Conservation (phyloP, 1,284 basidiomycete species). For the Xerocomus alliaceus region DNA sequence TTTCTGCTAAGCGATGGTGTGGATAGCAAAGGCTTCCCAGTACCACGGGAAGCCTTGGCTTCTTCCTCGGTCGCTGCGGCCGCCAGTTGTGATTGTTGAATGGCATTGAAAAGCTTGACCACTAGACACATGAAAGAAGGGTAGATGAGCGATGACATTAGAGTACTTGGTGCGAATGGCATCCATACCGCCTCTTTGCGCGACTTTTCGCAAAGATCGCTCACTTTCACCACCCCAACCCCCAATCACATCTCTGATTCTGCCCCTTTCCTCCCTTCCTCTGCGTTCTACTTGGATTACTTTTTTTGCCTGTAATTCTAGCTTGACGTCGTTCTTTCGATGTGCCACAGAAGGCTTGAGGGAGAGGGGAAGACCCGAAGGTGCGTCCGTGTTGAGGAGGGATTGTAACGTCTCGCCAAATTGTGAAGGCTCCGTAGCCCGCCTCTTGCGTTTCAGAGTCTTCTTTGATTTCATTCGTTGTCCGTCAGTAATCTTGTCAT, state of each 20-base stretch:
- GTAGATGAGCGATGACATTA: neutral
- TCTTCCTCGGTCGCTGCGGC: constrained; percentile 59
- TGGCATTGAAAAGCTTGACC: constrained; percentile 81
- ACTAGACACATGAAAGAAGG: constrained; percentile 50
- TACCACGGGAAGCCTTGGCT: constrained; percentile 65
- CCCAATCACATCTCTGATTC: constrained; percentile 77
- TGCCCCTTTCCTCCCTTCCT: constrained; percentile 75
- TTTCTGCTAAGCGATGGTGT: constrained; percentile 62
- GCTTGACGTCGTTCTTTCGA: constrained; percentile 73
- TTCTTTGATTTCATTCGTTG: constrained; percentile 72
- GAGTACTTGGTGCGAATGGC: neutral
- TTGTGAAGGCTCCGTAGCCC: constrained; percentile 74
- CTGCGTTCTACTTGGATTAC: constrained; percentile 73
- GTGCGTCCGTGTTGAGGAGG: constrained; percentile 69
- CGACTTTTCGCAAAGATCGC: constrained; percentile 76
- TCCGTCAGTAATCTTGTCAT: constrained; percentile 64
- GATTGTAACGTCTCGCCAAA: constrained; percentile 77
- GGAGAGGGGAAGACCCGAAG: constrained; percentile 71
- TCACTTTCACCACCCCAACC: constrained; percentile 85
- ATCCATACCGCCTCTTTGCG: constrained; percentile 77
- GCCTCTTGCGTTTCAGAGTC: constrained; percentile 78
- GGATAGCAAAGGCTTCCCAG: constrained; percentile 73
- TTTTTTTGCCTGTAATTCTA: constrained; percentile 73
- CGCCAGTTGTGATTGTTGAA: constrained; percentile 76
- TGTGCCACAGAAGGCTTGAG: constrained; percentile 74